These are phyloP conservation scores for Emergomyces pasteurianus DNA, from an alignment of 2,329 filamentous ascomycete genomes.

Conservation along the genomic window DNA sequence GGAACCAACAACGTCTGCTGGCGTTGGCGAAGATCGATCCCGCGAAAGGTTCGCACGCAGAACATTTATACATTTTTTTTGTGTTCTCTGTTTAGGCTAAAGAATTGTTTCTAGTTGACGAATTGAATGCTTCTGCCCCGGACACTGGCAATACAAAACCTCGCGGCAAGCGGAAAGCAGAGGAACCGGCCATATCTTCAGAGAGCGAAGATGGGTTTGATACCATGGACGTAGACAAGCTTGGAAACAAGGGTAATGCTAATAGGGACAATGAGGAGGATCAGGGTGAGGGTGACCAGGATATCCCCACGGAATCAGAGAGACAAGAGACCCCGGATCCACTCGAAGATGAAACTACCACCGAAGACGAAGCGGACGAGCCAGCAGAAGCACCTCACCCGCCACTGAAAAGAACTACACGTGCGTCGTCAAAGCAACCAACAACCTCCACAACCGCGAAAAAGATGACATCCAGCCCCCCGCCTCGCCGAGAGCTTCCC, in stretches of 20 bases:
- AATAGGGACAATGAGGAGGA: background rate
- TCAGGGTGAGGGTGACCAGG: conserved; percentile 8
- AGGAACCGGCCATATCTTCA: conserved; percentile 10
- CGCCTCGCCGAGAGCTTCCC: conserved; percentile 32
- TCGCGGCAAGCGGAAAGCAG: conserved; percentile 19
- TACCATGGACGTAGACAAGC: conserved; percentile 24
- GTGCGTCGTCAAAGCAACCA: background rate
- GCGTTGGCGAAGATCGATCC: conserved; percentile 37
- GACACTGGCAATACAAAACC: background rate
- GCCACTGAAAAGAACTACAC: background rate
- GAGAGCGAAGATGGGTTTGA: conserved; percentile 27
- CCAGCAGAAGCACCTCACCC: background rate
- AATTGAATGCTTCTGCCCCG: conserved; percentile 14
- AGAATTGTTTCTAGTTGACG: conserved; percentile 14
- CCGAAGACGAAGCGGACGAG: conserved; percentile 18
- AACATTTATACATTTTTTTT: background rate
- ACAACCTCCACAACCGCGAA: background rate
- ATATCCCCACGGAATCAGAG: conserved; percentile 14
- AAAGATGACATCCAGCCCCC: conserved; percentile 14
- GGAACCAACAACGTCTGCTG: conserved; percentile 48
- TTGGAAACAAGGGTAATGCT: conserved; percentile 3
- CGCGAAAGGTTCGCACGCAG: conserved; percentile 18
- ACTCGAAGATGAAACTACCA: conserved; percentile 22
- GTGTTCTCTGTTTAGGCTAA: conserved; percentile 3
- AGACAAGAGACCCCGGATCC: conserved; percentile 20